A percentile compares a stretch with the other conserved stretches of the same genome.
Evolutionary conservation across 768 basidiomycete genomes (phyloP).

Genomic region (Termitomyces sp.): DNA sequence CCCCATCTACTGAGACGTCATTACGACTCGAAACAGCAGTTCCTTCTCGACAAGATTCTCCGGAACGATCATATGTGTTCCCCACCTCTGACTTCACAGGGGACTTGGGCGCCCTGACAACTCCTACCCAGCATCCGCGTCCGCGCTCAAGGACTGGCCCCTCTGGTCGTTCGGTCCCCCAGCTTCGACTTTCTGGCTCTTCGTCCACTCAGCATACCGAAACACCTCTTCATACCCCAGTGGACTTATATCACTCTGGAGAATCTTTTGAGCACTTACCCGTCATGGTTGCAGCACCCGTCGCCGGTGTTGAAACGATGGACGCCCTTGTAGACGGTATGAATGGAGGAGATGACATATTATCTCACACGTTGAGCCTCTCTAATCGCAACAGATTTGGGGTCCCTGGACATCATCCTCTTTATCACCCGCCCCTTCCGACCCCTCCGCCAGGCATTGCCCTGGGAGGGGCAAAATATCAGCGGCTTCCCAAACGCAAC

Average conservation of each 20-base stretch:
- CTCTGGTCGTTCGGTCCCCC: constrained; percentile 43
- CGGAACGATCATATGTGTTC: constrained; percentile 34
- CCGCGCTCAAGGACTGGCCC: constrained; percentile 57
- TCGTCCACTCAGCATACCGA: constrained; percentile 66
- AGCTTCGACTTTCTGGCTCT: constrained; percentile 59
- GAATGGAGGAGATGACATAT: constrained; percentile 69
- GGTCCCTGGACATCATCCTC: constrained; percentile 61
- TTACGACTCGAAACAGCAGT: constrained; percentile 2
- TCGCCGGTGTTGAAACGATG: constrained; percentile 80
- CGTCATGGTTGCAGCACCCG: constrained; percentile 70
- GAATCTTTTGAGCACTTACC: constrained; percentile 50
- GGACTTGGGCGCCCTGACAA: constrained; percentile 20
- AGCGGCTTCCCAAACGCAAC: constrained; percentile 24
- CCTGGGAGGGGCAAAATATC: constrained; percentile 48
- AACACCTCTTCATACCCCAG: constrained; percentile 69
- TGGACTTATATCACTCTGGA: constrained; percentile 35
- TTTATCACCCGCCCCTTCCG: constrained; percentile 80
- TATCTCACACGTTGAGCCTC: constrained; percentile 30
- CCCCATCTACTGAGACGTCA: constrained; percentile 19
- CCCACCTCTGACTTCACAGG: constrained; percentile 32
- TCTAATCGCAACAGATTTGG: constrained; percentile 49
- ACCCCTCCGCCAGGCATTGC: constrained; percentile 77
- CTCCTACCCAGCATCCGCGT: constrained; percentile 33
- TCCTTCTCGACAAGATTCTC: constrained; percentile 9
- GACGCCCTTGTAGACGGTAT: constrained; percentile 87